Evolutionary conservation across 2,329 filamentous ascomycete species (phyloP), one percentile per base, ranked within the genome.

Genomic region (Fusarium tjaetaba): DNA sequence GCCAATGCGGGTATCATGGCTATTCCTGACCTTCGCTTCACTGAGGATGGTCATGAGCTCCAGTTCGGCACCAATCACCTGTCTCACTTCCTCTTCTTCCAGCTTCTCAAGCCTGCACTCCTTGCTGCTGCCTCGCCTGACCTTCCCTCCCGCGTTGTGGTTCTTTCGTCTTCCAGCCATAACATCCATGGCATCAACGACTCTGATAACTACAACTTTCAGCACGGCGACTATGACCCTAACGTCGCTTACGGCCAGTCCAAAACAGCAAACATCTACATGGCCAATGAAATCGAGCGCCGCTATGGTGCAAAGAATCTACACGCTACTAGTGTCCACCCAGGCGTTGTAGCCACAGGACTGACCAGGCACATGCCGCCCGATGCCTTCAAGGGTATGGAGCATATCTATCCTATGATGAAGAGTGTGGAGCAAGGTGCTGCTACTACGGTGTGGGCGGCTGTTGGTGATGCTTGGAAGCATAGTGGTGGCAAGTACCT

Each of bases 131-230:
- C 81, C 3, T 84, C 83, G 0, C 75, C 83, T 0, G 69, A 74
- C 0, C 85, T 85, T 30, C 74, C 81, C 18, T 86, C 84, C 2
- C 83, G 88, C 5, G 84, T 89, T 8, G 81, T 90, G 41, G 77
- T 79, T 9, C 76, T 88, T 1, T 82, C 85, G 1, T 86, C 84
- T 2, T 71, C 80, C 0, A 84, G 76, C 8, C 87, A 89, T 39
- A 61, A 65, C 11, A 28, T 57, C 3, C 14, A 41, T 5, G 51
- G 67, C 1, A 61, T 61, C 22, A 65, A 70, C 5, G 51, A 69
- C 26, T n/a, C 56, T 7, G 57, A 66, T 18, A 67, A 77, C 60
- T 73, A 75, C 42, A 26, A 58, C 24, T 61, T 55, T 8, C 34
- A 72, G 43, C 56, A 67, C 4, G 65, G 67, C 2, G 46, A 58